A percentile compares a stretch with the other conserved stretches of the same genome.
These are phyloP conservation scores for Phialemoniopsis sp. DNA, from an alignment of 2,329 filamentous ascomycete species.

Conservation along the genomic window DNA sequence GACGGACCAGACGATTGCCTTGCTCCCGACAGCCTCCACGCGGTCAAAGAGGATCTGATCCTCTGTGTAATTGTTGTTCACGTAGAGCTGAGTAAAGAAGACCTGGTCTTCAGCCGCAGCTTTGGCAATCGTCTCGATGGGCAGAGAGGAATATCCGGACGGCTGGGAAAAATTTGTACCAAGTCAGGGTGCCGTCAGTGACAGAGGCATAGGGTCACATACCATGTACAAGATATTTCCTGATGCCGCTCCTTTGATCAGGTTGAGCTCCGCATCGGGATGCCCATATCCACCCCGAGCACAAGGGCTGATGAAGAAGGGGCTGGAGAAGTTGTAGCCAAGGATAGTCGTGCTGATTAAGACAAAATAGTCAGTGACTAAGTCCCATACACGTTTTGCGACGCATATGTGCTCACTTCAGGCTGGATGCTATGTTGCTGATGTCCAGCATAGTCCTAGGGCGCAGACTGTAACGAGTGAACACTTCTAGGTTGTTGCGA, in stretches of 20 bases:
- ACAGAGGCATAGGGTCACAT: no score
- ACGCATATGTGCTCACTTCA: no score
- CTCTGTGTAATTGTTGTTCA: conserved; percentile 24
- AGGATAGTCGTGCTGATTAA: conserved; percentile 39
- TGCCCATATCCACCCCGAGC: conserved; percentile 40
- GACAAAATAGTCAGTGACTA: conserved; percentile 4
- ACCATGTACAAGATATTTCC: conserved; percentile 47
- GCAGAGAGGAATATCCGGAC: conserved; percentile 24
- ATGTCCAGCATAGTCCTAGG: conserved; percentile 48
- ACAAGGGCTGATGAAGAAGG: conserved; percentile 51
- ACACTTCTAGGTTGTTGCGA: conserved; percentile 53
- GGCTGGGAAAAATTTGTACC: no score
- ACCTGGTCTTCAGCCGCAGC: conserved; percentile 24
- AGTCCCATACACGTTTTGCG: no score
- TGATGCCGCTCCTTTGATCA: conserved; percentile 43
- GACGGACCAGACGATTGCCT: conserved; percentile 31
- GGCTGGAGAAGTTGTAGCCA: conserved; percentile 47
- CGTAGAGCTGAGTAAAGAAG: conserved; percentile 27
- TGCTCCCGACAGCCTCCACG: conserved; percentile 25
- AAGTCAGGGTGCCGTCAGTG: no score
- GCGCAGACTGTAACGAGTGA: conserved; percentile 40
- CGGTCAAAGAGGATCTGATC: conserved; percentile 22
- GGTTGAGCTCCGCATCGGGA: conserved; percentile 40
- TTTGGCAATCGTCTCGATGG: conserved; percentile 32
- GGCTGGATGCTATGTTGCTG: conserved; percentile 31